Percentiles rank a stretch among this genome's conserved stretches.
These are phyloP conservation scores for Jacaranda copaia DNA, from an alignment of 257 asterid species.

Conservation along the genomic window DNA sequence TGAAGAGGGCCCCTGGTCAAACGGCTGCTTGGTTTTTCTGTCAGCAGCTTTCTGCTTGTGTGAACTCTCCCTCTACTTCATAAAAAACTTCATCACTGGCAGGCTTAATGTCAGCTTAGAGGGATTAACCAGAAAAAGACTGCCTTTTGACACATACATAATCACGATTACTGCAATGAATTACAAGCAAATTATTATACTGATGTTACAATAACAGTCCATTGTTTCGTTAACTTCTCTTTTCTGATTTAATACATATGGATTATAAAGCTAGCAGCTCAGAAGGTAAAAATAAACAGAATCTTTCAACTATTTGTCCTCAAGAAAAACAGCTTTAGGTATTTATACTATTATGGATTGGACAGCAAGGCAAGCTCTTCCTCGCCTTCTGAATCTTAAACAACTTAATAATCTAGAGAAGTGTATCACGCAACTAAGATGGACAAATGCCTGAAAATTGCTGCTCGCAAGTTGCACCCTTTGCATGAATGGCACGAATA, in stretches of 20 bases:
- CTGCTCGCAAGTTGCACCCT: too few relatives aligned
- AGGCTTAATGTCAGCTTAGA: not conserved
- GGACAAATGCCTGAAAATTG: too few relatives aligned
- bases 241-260: conserved; percentile 1
- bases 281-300: too few relatives aligned
- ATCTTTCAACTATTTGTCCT: too few relatives aligned
- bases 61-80: conserved; percentile 21
- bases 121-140: not conserved
- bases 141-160: not conserved
- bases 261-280: not conserved
- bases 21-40: conserved; percentile 45
- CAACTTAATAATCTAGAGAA: too few relatives aligned
- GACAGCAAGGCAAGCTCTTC: too few relatives aligned
- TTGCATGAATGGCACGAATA: too few relatives aligned
- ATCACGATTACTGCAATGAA: not conserved
- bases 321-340: too few relatives aligned
- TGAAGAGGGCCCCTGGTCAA: conserved; percentile 59
- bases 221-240: not conserved
- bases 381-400: too few relatives aligned
- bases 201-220: conserved; percentile 14
- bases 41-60: conserved; percentile 34
- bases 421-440: too few relatives aligned
- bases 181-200: not conserved
- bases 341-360: too few relatives aligned
- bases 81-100: not conserved